Evolutionary conservation across 805 yeast genomes (phyloP), one percentile per base, ranked within the genome.

Genomic region (Ogataea nonfermentans): DNA sequence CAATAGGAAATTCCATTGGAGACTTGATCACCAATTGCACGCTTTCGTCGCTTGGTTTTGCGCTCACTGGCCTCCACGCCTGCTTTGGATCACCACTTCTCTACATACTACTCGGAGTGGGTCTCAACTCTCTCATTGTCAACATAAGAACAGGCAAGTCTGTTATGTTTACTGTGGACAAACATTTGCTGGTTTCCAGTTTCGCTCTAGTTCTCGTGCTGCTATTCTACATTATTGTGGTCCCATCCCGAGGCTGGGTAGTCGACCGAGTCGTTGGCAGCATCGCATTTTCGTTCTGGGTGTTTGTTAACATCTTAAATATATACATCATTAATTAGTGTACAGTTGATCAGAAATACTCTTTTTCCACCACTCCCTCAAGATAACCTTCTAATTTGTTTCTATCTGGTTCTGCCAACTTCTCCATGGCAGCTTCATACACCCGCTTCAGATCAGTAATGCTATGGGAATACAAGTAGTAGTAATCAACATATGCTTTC

Each of bases 81-180:
- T 74, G 80, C 47, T 62, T 75, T 41, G 81, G 81, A 1, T 71
- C 81, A 1, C 79, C 79, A 0, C 55, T 76, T 10, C 50, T 76
- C 10, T 63, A 72, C 29, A 67, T 73, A 7, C 55, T 75, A 43
- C 53, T 74, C 13, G 81, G 81, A 2, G 61, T 76, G 14, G 81
- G 81, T 0, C 50, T 68, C 10, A 74, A 73, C 51, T 71, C 76
- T 2, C 46, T 64, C 26, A 49, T 67, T 4, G 53, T 63, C 23
- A 43, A 43, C 35, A n/a, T 51, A 1, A 47, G 35, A 28, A 40
- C 42, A 0, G 43, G 46, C 13, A 27, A 34, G 11, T 35, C 45
- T 2, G 56, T 74, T 24, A 50, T 52, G 3, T 68, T 74, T 47
- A 52, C 61, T 11, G 60, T 73, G 7, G 71, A 70, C 36, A 22